Evolutionary conservation across 139 green algal genomes (phyloP), one percentile per base, ranked within the genome.

Genomic region (Deuterostichococcus epilithicus): DNA sequence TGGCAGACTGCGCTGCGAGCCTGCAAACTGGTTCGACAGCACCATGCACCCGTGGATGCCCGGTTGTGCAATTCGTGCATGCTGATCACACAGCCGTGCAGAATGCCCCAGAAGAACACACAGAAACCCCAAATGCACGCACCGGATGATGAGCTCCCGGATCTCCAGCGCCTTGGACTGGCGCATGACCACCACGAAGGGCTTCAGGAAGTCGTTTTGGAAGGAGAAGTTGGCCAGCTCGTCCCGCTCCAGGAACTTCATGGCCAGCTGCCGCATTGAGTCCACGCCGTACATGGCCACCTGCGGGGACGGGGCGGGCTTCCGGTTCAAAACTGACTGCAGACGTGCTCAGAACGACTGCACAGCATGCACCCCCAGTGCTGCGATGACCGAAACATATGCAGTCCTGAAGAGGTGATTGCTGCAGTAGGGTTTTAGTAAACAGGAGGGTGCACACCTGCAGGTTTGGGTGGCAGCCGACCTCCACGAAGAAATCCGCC

Each of bases 211-310:
- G 80, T 99, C 94, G 77, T 98, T 98, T 86, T 99, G 95, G 90
- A 99, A 99, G 45, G 92, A 97, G 91, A 97, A 99, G 86, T 98
- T 98, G 58, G 94, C 88, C 70, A 99, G 90, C 86, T 99, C 96
- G 73, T 98, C 95, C 8, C 95, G 87, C 87, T 98, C 92, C 81
- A 99, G 85, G 87, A 98, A 99, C 88, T 98, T 95, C 84, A 90
- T 90, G 66, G 86, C 83, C 76, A 94, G 83, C 79, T 92, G 92
- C 37, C 93, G 82, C 72, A 98, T 84, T 34, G 85, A 88, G 78
- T 97, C 94, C 42, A 97, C 88, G 15, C 87, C 88, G 75, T 97
- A 98, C 90, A 98, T 96, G 34, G 96, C 93, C 30, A 99, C 90
- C 30, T 73, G 68, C 4, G 18, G 36, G 32, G 18, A 70, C 23